Evolutionary conservation across 179 eudicot species (phyloP).

Genomic region (Patellifolia procumbens): DNA sequence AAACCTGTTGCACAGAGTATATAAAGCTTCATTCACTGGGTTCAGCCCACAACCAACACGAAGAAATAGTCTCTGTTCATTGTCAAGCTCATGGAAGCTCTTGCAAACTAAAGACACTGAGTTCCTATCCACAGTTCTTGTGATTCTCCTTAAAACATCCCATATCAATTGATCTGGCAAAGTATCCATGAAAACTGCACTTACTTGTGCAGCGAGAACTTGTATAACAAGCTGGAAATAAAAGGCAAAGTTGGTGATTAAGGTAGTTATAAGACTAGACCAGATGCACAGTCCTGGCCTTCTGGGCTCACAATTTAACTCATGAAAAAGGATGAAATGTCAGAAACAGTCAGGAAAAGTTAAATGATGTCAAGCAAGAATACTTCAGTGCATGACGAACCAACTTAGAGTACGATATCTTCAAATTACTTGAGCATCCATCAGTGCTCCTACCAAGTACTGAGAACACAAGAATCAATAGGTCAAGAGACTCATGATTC

Average conservation of each 20-base stretch:
- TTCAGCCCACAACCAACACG: slow-evolving; percentile 83
- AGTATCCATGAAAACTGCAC: slow-evolving; percentile 46
- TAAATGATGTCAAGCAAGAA: not conserved
- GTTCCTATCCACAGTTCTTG: slow-evolving; percentile 55
- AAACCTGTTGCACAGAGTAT: slow-evolving; percentile 67
- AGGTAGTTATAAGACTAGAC: not conserved
- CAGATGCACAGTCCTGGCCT: not conserved
- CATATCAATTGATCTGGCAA: slow-evolving; percentile 66
- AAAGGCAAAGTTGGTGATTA: slow-evolving; percentile 1
- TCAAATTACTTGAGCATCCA: not conserved
- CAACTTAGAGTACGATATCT: not conserved
- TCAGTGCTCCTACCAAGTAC: not conserved
- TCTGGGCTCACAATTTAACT: not conserved
- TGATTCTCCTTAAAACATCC: slow-evolving; percentile 65
- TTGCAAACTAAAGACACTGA: slow-evolving; percentile 69
- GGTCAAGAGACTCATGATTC: not conserved
- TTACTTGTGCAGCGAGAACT: not conserved
- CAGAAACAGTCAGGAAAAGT: not conserved
- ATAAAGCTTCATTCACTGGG: slow-evolving; percentile 74
- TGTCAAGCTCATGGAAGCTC: slow-evolving; percentile 66
- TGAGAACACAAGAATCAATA: not conserved
- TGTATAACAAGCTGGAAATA: slow-evolving; percentile 26
- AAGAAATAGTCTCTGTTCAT: slow-evolving; percentile 59
- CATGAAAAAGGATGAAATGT: not conserved
- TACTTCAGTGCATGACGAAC: not conserved